These are phyloP conservation scores for Saccharomyces hybrid DNA, from an alignment of 1,139 yeast species.

Conservation along the genomic window DNA sequence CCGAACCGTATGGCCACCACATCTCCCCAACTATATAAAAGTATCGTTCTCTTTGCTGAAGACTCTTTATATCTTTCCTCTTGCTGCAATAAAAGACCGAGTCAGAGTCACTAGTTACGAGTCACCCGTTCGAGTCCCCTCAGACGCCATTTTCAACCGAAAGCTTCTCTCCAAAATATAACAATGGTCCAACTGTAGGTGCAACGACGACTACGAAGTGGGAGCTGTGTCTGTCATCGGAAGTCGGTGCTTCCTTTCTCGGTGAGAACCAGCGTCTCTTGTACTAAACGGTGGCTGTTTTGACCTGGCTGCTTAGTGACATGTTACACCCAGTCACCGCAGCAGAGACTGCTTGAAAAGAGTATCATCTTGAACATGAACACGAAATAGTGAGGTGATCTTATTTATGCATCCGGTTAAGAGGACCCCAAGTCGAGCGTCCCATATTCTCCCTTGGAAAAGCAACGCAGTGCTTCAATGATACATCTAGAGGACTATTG, in stretches of 20 bases:
- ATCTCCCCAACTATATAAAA: neutral
- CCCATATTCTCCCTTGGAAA: neutral
- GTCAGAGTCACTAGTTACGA: neutral
- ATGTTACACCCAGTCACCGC: neutral
- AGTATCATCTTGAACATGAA: neutral
- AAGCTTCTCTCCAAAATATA: no score
- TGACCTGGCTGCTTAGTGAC: neutral
- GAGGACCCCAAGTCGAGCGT: neutral
- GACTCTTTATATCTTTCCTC: neutral
- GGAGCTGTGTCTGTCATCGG: no score
- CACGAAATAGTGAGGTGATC: neutral
- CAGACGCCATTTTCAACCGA: neutral
- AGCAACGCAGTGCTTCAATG: neutral
- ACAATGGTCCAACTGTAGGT: no score
- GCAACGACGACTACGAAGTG: no score
- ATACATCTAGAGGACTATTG: neutral
- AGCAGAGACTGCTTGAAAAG: neutral
- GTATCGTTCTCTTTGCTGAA: neutral
- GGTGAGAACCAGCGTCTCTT: neutral
- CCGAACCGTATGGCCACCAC: neutral
- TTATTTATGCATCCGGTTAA: neutral
- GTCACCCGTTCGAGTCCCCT: slow-evolving; percentile 1
- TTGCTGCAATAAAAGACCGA: neutral
- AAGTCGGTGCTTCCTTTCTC: no score
- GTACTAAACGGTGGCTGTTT: neutral